These are phyloP conservation scores for Populus simonii DNA, from an alignment of 345 rosid species.

Conservation along the genomic window DNA sequence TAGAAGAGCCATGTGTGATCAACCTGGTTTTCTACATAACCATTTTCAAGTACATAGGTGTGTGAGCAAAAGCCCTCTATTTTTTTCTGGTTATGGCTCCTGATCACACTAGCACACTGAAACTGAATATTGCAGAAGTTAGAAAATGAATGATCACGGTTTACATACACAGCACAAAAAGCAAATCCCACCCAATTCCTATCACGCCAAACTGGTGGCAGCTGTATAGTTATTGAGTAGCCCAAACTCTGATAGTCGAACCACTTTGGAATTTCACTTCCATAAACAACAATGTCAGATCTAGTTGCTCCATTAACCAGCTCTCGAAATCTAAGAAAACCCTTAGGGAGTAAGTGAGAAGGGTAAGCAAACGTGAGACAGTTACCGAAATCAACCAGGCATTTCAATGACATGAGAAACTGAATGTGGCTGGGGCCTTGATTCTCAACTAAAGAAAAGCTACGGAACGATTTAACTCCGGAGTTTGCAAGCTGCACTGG, in stretches of 20 bases:
- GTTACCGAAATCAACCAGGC: not conserved
- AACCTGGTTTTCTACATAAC: not conserved
- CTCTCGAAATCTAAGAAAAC: not conserved
- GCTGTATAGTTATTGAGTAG: not conserved
- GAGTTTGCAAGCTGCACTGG: not conserved
- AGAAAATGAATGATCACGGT: no score
- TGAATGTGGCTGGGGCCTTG: not conserved
- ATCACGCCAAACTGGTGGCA: not conserved
- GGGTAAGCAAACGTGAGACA: no score
- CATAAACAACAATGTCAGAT: conserved; percentile 3
- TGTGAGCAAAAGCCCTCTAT: no score
- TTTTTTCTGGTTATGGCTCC: no score
- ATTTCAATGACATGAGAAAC: not conserved
- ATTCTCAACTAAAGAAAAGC: conserved; percentile 2
- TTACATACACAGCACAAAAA: not conserved
- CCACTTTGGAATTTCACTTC: conserved; percentile 20
- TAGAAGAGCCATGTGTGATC: conserved; percentile 9
- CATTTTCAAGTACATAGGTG: not conserved
- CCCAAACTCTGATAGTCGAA: not conserved
- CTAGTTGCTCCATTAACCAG: not conserved
- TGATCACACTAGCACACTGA: not conserved
- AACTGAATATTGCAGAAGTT: not conserved
- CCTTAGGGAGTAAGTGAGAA: not conserved
- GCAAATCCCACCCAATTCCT: conserved; percentile 12
- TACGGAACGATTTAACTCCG: not conserved